Conservation (phyloP, 1,284 basidiomycete genomes). For the Cryptococcus sp. region DNA sequence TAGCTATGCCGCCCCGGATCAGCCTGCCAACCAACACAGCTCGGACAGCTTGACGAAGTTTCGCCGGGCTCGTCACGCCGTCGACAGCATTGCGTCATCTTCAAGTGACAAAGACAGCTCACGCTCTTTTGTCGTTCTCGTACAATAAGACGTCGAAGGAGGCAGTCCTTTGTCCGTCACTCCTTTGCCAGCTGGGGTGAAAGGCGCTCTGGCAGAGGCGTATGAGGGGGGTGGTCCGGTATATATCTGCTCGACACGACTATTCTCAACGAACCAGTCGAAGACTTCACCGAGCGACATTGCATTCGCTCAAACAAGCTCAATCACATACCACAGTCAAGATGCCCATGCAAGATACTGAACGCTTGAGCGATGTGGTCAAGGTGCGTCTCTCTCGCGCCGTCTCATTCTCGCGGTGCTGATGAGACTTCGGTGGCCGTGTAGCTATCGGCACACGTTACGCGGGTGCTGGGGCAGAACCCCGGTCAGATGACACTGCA, state of each 20-base stretch:
- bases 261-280: background rate
- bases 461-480: constrained; percentile 66
- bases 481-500: constrained; percentile 89
- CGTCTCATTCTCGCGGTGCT: background rate
- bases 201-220: background rate
- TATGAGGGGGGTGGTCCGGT: background rate
- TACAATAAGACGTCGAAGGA: no score
- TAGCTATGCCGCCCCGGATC: no score
- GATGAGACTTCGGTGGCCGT: background rate
- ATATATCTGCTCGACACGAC: background rate
- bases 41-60: no score
- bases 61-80: no score
- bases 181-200: background rate
- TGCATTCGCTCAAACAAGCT: background rate
- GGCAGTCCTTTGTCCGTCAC: background rate
- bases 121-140: no score
- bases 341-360: constrained; percentile 24
- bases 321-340: background rate
- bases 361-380: constrained; percentile 35
- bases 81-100: no score
- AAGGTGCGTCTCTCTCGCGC: constrained; percentile 27
- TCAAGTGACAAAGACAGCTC: no score
- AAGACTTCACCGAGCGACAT: background rate
- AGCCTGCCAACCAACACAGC: no score
- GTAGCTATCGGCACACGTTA: constrained; percentile 51